Percentiles rank a stretch among this genome's conserved stretches.
These are phyloP conservation scores for Coemansia sp. DNA, from an alignment of 192 early-diverging fungal species.

Conservation along the genomic window DNA sequence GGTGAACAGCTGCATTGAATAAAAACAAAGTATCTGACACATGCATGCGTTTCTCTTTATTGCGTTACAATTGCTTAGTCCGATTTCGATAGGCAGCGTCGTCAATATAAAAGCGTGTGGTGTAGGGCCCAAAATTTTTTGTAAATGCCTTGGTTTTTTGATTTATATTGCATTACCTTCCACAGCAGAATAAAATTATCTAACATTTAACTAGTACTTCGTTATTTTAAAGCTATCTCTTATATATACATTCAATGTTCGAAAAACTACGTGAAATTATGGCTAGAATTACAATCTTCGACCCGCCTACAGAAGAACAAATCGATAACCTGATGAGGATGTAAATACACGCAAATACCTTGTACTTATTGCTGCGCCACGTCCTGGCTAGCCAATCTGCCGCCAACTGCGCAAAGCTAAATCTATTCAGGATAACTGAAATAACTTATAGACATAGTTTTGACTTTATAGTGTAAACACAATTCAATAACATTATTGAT, in stretches of 20 bases:
- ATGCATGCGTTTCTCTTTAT: neutral
- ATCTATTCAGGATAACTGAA: neutral
- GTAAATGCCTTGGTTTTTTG: neutral
- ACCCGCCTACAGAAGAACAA: constrained; percentile 28
- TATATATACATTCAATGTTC: constrained; percentile 19
- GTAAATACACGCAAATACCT: neutral
- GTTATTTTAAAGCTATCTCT: too few species aligned
- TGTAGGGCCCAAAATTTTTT: neutral
- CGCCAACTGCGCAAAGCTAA: neutral
- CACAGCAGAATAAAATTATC: neutral
- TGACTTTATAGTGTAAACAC: neutral
- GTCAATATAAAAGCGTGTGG: neutral
- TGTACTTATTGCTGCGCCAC: neutral
- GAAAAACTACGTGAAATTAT: constrained; percentile 20
- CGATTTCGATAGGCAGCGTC: neutral
- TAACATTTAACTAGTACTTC: neutral
- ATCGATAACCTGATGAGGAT: constrained; percentile 26
- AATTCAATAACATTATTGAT: neutral
- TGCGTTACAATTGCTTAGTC: neutral
- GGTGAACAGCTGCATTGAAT: neutral
- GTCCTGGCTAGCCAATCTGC: neutral
- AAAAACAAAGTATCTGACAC: neutral
- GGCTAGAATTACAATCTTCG: constrained; percentile 13
- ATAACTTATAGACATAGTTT: neutral
- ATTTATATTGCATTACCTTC: neutral